These are phyloP conservation scores for Exophiala aquamarina DNA, from an alignment of 2,329 filamentous ascomycete genomes.

Conservation along the genomic window DNA sequence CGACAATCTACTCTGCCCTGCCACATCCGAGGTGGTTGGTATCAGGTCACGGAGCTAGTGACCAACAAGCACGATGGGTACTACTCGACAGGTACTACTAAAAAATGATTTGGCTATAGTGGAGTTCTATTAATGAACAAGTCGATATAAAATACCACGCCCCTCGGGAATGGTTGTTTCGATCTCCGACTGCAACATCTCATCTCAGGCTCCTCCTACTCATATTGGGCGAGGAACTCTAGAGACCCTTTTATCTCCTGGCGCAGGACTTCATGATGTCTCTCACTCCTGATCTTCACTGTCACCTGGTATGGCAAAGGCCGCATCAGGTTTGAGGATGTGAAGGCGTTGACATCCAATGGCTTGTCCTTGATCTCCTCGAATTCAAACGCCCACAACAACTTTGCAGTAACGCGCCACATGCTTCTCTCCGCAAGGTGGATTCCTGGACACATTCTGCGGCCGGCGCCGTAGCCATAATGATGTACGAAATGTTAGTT, in stretches of 20 bases:
- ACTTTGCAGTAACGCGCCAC: constrained; percentile 47
- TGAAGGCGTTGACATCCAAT: constrained; percentile 14
- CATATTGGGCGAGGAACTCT: constrained; percentile 11
- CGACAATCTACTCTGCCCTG: no score
- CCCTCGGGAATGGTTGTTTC: no score
- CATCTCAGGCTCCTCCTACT: neutral
- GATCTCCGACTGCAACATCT: no score
- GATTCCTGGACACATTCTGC: constrained; percentile 46
- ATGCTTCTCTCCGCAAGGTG: constrained; percentile 56
- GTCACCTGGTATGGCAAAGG: constrained; percentile 10
- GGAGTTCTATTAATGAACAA: no score
- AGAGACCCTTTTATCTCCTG: constrained; percentile 8
- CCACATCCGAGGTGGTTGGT: no score
- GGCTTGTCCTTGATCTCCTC: constrained; percentile 7
- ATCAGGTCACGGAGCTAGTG: no score
- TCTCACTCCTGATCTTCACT: constrained; percentile 6
- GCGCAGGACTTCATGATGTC: constrained; percentile 1
- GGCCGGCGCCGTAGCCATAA: constrained; percentile 39
- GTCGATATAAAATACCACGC: no score
- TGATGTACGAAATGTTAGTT: constrained; percentile 10
- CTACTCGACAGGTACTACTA: no score
- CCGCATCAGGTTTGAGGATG: constrained; percentile 13
- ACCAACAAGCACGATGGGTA: no score
- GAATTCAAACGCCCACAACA: constrained; percentile 51
- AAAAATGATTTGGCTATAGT: no score